Evolutionary conservation across 495 filamentous ascomycete species (phyloP).

Genomic region (Cercophora newfieldiana): DNA sequence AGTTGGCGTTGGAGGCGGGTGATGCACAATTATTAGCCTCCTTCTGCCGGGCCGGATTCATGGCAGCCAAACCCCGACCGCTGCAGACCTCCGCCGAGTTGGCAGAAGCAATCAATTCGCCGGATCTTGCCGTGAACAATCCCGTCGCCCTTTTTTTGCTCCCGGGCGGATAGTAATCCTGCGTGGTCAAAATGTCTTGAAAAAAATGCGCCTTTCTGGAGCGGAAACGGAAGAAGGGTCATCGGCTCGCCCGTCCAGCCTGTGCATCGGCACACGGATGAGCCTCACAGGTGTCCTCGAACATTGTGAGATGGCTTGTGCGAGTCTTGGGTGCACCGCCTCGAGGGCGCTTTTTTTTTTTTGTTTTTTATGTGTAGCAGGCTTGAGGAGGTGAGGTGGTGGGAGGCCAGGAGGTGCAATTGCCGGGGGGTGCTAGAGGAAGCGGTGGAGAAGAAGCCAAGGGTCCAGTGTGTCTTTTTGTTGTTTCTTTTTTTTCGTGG

Average conservation of each 20-base stretch:
- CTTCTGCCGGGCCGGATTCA: constrained; percentile 22
- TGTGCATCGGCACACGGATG: not conserved
- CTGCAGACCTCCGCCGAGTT: not conserved
- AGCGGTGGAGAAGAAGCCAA: not conserved
- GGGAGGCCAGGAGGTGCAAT: not conserved
- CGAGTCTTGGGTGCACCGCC: not conserved
- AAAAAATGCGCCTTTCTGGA: not conserved
- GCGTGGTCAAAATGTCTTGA: not conserved
- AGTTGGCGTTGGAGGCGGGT: not conserved
- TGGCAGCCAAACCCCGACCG: constrained; percentile 19
- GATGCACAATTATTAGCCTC: constrained; percentile 14
- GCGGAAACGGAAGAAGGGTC: not conserved
- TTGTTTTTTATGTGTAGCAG: not conserved
- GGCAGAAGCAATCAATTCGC: constrained; percentile 6
- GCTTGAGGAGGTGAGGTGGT: not conserved
- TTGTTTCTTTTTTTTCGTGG: not conserved
- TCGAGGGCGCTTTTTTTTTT: not conserved
- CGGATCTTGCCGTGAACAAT: constrained; percentile 13
- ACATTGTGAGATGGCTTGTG: not conserved
- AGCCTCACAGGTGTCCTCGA: not conserved
- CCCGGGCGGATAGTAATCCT: not conserved
- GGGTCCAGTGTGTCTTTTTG: not conserved
- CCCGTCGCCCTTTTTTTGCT: not conserved
- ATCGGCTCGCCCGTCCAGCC: not conserved
- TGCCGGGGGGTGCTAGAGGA: not conserved